phyloP scores from a whole-genome alignment of 2,329 filamentous ascomycete genomes.

The Colletotrichum camelliae region DNA sequence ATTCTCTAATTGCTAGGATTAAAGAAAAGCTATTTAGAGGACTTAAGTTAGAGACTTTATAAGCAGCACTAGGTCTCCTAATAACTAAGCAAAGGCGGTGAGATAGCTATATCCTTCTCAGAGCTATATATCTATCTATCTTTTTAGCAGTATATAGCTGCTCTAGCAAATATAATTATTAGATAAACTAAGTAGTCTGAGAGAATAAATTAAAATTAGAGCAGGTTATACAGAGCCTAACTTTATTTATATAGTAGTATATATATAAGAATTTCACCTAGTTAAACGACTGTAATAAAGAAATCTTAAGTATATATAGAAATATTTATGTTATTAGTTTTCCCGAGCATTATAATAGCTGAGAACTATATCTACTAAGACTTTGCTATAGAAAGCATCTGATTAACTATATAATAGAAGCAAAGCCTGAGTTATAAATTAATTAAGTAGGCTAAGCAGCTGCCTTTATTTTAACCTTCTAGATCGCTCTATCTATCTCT shows the following conservation, averaged over 20 bases:
- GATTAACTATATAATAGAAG: not conserved
- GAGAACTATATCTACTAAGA: not conserved
- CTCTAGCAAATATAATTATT: not conserved
- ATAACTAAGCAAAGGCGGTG: not conserved
- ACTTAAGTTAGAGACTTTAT: not conserved
- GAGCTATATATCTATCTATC: not conserved
- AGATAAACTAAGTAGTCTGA: too few relatives aligned
- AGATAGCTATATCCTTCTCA: not conserved
- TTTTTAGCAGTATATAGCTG: not conserved
- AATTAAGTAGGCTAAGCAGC: not conserved
- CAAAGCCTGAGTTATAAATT: not conserved
- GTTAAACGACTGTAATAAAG: too few relatives aligned
- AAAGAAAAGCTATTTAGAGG: not conserved
- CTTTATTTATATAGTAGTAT: not conserved
- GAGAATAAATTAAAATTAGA: too few relatives aligned
- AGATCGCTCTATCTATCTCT: not conserved
- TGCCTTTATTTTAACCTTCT: not conserved
- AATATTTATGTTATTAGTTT: not conserved
- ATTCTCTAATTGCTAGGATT: not conserved
- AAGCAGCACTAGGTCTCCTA: not conserved
- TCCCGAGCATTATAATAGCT: not conserved
- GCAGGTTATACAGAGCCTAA: too few relatives aligned
- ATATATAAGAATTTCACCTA: not conserved
- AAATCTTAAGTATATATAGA: not conserved
- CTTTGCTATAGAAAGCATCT: not conserved